These are phyloP conservation scores for Euphrasia confusa DNA, from an alignment of 257 asterid species.

Conservation along the genomic window DNA sequence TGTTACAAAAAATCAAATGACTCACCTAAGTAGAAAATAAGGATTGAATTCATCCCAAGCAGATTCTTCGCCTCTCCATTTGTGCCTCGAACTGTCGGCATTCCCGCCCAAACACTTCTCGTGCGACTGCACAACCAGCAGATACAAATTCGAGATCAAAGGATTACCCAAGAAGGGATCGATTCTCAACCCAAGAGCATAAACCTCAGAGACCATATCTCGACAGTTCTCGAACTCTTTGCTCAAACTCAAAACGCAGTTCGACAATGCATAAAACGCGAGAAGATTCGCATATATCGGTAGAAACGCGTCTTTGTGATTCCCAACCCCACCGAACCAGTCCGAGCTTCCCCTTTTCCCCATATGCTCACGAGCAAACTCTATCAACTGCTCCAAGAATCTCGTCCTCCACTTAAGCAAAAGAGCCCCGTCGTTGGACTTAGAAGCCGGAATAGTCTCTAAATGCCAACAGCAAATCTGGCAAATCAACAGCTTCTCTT, in stretches of 20 bases:
- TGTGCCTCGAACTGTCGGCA: slow-evolving; percentile 26
- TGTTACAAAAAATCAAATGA: background rate
- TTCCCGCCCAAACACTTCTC: slow-evolving; percentile 39
- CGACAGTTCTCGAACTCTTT: slow-evolving; percentile 32
- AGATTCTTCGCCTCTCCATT: slow-evolving; percentile 30
- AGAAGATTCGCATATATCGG: slow-evolving; percentile 73
- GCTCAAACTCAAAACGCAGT: slow-evolving; percentile 39
- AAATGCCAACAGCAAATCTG: slow-evolving; percentile 79
- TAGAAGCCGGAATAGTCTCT: slow-evolving; percentile 47
- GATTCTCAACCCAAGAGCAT: slow-evolving; percentile 48
- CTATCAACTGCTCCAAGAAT: slow-evolving; percentile 47
- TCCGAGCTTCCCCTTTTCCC: slow-evolving; percentile 35
- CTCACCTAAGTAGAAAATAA: slow-evolving; percentile 60
- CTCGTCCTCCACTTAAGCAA: slow-evolving; percentile 59
- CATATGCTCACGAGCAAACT: slow-evolving; percentile 37
- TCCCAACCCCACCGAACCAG: slow-evolving; percentile 94
- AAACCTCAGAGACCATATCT: slow-evolving; percentile 45
- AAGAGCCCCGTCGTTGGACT: slow-evolving; percentile 31
- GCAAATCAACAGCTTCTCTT: slow-evolving; percentile 73
- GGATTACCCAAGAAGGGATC: slow-evolving; percentile 67
- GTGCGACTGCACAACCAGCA: slow-evolving; percentile 45
- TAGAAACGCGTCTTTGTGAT: slow-evolving; percentile 81
- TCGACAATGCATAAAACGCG: slow-evolving; percentile 61
- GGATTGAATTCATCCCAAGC: slow-evolving; percentile 66
- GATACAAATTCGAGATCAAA: slow-evolving; percentile 49